Evolutionary conservation across 306 rosid genomes (phyloP).

Genomic region (Elaeagnus macrophylla): DNA sequence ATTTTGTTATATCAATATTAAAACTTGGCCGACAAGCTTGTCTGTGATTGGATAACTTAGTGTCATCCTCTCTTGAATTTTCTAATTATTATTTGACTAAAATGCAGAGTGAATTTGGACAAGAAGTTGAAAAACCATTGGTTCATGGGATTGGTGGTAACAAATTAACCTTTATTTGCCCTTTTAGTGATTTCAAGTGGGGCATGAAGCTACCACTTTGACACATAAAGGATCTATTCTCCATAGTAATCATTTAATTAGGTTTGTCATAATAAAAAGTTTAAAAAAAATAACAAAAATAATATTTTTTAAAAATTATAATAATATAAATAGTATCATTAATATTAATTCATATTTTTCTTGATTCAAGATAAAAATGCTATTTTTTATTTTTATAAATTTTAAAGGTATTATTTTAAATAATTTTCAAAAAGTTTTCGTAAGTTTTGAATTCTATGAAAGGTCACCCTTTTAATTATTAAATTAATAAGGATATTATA

Average conservation of each 20-base stretch:
- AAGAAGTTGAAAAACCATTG: constrained; percentile 16
- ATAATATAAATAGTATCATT: too few relatives aligned
- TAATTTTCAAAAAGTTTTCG: too few relatives aligned
- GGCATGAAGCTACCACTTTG: constrained; percentile 30
- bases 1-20: constrained; percentile 13
- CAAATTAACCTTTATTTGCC: constrained; percentile 10
- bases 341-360: too few relatives aligned
- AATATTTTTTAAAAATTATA: too few relatives aligned
- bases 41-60: constrained; percentile 25
- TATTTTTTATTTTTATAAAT: too few relatives aligned
- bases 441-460: constrained; percentile 16
- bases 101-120: constrained; percentile 6
- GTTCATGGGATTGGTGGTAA: constrained; percentile 16
- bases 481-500: neutral
- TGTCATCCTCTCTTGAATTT: constrained; percentile 23
- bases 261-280: constrained; percentile 17
- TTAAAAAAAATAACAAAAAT: too few relatives aligned
- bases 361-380: too few relatives aligned
- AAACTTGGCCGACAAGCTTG: constrained; percentile 22
- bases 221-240: constrained; percentile 37
- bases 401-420: too few relatives aligned
- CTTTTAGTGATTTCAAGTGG: constrained; percentile 36
- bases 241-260: constrained; percentile 34
- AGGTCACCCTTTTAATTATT: neutral
- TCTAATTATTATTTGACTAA: constrained; percentile 5